phyloP scores from a whole-genome alignment of 371 early-diverging fungal species.

The Mortierella sp. region DNA sequence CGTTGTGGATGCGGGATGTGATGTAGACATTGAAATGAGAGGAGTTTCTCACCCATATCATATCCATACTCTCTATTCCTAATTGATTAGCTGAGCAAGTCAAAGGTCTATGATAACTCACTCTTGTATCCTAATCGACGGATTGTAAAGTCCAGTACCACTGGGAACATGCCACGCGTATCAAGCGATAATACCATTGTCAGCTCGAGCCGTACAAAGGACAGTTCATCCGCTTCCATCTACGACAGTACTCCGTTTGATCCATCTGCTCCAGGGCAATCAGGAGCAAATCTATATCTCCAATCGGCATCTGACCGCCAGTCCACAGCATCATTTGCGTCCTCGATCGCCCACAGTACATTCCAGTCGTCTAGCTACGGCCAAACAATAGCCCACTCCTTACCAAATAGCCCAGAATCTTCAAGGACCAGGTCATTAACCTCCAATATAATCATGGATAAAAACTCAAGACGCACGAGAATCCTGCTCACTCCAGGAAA shows the following conservation, averaged over 20 bases:
- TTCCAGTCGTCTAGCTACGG: slow-evolving; percentile 32
- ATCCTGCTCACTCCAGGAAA: slow-evolving; percentile 47
- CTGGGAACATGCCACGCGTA: slow-evolving; percentile 40
- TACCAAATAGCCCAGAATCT: slow-evolving; percentile 29
- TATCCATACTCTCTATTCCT: not conserved
- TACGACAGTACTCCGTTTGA: slow-evolving; percentile 27
- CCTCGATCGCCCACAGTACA: slow-evolving; percentile 37
- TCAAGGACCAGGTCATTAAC: slow-evolving; percentile 35
- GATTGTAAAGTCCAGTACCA: slow-evolving; percentile 40
- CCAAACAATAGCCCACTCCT: slow-evolving; percentile 8
- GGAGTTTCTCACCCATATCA: not conserved
- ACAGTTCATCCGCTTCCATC: slow-evolving; percentile 23
- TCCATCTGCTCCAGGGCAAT: slow-evolving; percentile 29
- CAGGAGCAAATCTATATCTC: slow-evolving; percentile 34
- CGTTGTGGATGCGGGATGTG: not conserved
- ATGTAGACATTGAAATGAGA: not conserved
- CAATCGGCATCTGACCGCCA: slow-evolving; percentile 40
- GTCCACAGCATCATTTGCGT: slow-evolving; percentile 51
- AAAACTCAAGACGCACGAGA: slow-evolving; percentile 36
- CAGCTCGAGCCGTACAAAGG: slow-evolving; percentile 25
- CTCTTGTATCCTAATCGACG: slow-evolving; percentile 24
- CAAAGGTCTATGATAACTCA: slow-evolving; percentile 22
- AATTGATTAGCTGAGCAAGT: slow-evolving; percentile 13
- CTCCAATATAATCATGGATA: slow-evolving; percentile 36
- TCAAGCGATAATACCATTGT: slow-evolving; percentile 53